These are phyloP conservation scores for Ascocoryne sarcoides DNA, from an alignment of 2,329 filamentous ascomycete genomes.

Conservation along the genomic window DNA sequence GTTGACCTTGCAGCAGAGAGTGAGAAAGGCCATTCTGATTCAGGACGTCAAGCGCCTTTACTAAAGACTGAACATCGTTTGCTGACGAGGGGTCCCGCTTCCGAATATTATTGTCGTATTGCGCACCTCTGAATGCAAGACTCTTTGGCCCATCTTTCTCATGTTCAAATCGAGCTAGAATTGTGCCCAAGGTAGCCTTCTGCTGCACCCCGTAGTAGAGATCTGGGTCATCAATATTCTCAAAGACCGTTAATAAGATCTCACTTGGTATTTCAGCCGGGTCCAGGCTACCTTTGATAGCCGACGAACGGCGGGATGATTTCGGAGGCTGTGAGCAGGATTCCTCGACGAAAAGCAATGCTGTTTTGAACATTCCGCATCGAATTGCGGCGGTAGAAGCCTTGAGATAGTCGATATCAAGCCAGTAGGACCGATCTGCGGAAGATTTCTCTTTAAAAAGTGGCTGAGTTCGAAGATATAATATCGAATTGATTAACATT, in stretches of 20 bases:
- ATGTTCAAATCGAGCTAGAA: constrained; percentile 77
- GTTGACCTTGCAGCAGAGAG: constrained; percentile 62
- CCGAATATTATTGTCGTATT: constrained; percentile 78
- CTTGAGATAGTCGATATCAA: constrained; percentile 68
- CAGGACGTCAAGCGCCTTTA: constrained; percentile 69
- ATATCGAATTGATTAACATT: constrained; percentile 66
- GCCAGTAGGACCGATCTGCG: constrained; percentile 72
- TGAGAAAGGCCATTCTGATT: constrained; percentile 82
- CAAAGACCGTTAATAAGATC: constrained; percentile 73
- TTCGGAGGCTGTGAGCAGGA: constrained; percentile 47
- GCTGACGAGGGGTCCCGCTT: constrained; percentile 45
- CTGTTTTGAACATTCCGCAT: constrained; percentile 82
- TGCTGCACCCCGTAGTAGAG: constrained; percentile 89
- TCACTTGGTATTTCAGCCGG: constrained; percentile 46
- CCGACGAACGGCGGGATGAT: constrained; percentile 59
- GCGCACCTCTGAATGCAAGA: constrained; percentile 81
- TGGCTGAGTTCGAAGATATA: constrained; percentile 81
- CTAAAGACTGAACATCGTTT: constrained; percentile 57
- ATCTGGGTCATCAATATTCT: constrained; percentile 91
- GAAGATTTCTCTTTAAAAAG: constrained; percentile 68
- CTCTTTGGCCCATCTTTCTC: constrained; percentile 82
- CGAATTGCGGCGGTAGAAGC: constrained; percentile 63
- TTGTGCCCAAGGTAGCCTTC: constrained; percentile 63
- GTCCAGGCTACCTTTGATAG: constrained; percentile 34
- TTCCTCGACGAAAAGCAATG: constrained; percentile 75